Base-by-base conservation (phyloP, 257 asterid genomes). In the Solanum neorickii region DNA sequence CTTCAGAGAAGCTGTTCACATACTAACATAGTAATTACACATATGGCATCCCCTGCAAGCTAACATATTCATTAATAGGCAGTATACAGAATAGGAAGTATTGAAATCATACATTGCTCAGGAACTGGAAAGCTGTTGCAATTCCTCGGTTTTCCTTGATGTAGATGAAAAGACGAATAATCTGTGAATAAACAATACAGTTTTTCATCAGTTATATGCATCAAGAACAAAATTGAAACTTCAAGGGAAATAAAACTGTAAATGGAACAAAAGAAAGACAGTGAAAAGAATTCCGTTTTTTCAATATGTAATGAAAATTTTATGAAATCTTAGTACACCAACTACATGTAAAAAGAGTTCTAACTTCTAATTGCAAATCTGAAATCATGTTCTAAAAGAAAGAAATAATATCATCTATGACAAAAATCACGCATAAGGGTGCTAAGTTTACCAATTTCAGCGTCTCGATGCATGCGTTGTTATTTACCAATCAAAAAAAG, bases 91-190 rank as follows among this genome's bases (percentile, higher is more conserved):
- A 82, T 39, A 83, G 69, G 84, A 89, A 88, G 89, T 87, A 90
- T 62, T 87, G 44, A 89, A 86, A 84, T 84, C 97, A 70, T 95
- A 97, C 99, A 66, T 96, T 97, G 93, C 98, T 93, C 92, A 97
- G 80, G 90, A 96, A 97, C 93, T 94, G 97, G 93, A 95, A 97
- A 90, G 99, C 98, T 90, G 84, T 87, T 87, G 90, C 90, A 76
- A 90, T 86, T 87, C 99, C 99, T 68, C 93, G 97, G 86, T 96
- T 92, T 89, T 97, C 97, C 94, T 97, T 91, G 89, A 96, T 91
- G 92, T 94, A 91, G 88, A 88, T 87, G 93, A 97, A 97, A 90
- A 97, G 99, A 21, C 94, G 94, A 87, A 96, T 95, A 60, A 94
- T 92, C 99, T 97, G 99, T 87, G 88, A 90, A 87, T 89, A 76